Conservation (phyloP, 352 stramenopile genomes). For the Pythium vanterpoolii region DNA sequence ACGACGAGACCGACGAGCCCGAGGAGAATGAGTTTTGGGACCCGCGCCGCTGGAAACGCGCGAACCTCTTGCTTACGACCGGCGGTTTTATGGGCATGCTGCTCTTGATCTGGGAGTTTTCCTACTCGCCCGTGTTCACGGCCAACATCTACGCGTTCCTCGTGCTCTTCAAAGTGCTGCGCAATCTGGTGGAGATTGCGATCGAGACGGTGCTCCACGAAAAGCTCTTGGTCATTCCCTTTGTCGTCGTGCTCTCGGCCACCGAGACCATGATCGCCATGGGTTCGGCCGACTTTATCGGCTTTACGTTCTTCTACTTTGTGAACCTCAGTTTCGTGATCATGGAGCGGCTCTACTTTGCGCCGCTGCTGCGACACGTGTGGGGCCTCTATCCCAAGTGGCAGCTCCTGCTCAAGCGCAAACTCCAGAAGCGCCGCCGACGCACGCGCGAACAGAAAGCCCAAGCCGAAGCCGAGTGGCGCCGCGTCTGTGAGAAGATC, state of each 20-base stretch:
- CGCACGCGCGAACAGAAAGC: constrained; percentile 92
- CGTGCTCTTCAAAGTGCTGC: constrained; percentile 88
- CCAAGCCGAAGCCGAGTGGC: constrained; percentile 90
- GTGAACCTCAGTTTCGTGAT: constrained; percentile 91
- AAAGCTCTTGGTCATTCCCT: constrained; percentile 87
- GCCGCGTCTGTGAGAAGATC: constrained; percentile 93
- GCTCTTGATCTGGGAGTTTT: constrained; percentile 96
- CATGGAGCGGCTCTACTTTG: constrained; percentile 93
- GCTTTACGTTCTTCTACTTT: constrained; percentile 94
- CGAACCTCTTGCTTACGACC: constrained; percentile 87
- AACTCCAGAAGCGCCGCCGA: constrained; percentile 61
- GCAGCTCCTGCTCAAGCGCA: constrained; percentile 83
- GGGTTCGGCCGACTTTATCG: constrained; percentile 93
- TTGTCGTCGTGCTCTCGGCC: constrained; percentile 88
- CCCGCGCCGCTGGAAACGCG: constrained; percentile 87
- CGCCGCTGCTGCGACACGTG: constrained; percentile 81
- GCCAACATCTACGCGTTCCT: constrained; percentile 91
- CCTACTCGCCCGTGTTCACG: constrained; percentile 92
- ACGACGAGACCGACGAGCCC: constrained; percentile 54
- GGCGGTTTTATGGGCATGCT: constrained; percentile 84
- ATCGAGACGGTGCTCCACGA: constrained; percentile 89
- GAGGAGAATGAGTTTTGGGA: constrained; percentile 79
- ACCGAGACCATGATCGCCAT: constrained; percentile 95
- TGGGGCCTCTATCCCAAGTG: constrained; percentile 89
- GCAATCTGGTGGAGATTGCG: constrained; percentile 78